Evolutionary conservation across 2,329 filamentous ascomycete species (phyloP), one percentile per base, ranked within the genome.

Genomic region (Tolypocladium sp.): DNA sequence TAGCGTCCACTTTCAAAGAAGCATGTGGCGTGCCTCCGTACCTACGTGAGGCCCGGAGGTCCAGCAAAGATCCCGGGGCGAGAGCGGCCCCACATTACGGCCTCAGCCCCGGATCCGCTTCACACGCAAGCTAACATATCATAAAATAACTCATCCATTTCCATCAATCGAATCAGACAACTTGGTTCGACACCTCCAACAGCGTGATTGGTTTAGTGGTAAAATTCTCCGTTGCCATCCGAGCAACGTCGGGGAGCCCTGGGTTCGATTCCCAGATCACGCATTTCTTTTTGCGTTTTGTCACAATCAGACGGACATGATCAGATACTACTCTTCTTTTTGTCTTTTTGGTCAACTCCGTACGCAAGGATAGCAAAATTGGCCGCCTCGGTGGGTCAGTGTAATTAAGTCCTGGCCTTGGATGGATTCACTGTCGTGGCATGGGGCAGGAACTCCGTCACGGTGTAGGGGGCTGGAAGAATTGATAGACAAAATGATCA

Each of bases 181-280:
- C 10, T 20, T 20, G 20, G 52, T 25, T 22, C 49, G 20, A n/a
- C 30, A 35, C 25, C 8, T 33, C 30, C 30, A 10, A 4, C 30
- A 57, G 61, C 64, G 63, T 64, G 58, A 66, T 63, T 68, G 66
- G 66, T 68, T 68, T 68, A 68, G 65, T 67, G 67, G 67, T 68
- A 68, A 68, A 68, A 68, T 68, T 66, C 66, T 67, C 65, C 67
- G 67, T 68, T 68, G 67, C 67, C 67, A 68, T 66, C 41, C 60
- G 63, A 41, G 65, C 64, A 69, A 56, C 65, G 64, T 70, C 68
- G 68, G 67, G 67, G 68, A 68, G 68, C 68, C 68, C 68, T 69
- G 68, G 65, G 62, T 70, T 70, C 68, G 68, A 70, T 69, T 70
- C 68, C 68, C 68, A 68, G 68, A 69, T 69, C 61, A 69, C 67